Evolutionary conservation across 805 yeast genomes (phyloP), one percentile per base, ranked within the genome.

Genomic region (Phaffomyces opuntiae): DNA sequence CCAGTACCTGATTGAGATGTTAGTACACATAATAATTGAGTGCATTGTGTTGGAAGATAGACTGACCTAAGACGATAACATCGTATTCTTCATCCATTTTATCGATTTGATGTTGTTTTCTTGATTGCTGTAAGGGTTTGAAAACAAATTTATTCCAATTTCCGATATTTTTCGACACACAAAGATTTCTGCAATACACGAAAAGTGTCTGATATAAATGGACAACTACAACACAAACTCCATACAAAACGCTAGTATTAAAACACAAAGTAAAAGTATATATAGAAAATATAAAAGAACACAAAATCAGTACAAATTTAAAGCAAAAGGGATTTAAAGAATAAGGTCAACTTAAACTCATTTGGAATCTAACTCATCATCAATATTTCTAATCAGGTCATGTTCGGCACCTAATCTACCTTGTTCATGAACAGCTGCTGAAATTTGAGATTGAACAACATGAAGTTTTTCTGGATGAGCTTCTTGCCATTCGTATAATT

Each of bases 21-120:
- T 33, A 33, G 36, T 16, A 33, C 7, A 16, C 4, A 9, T 4
- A 16, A 16, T n/a, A n/a, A 32, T 32, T 32, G 17, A 14, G 34
- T 32, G 35, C 17, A 14, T 19, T 14, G 35, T 9, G n/a, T n/a
- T 6, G 12, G 21, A 34, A 9, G 3, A 8, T 16, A n/a, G 12
- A 50, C 59, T 40, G 46, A 59, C 68, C 99, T 49, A 91, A 75
- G 26, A 91, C 97, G 56, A 93, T 91, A 50, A 91, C 96, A 72
- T 93, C 99, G 79, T 90, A 93, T 53, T 87, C 80, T 67, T 90
- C 96, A 68, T 93, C 98, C 96, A 93, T 88, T 46, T 53, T 54
- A n/a, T 17, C 17, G n/a, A 7, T 42, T 24, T 34, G 9, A 9
- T n/a, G 16, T 36, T 13, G 26, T 21, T 36, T 19, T 13, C 6